phyloP scores from a whole-genome alignment of 1,139 yeast species.

The Kurtzmaniella natalensis region DNA sequence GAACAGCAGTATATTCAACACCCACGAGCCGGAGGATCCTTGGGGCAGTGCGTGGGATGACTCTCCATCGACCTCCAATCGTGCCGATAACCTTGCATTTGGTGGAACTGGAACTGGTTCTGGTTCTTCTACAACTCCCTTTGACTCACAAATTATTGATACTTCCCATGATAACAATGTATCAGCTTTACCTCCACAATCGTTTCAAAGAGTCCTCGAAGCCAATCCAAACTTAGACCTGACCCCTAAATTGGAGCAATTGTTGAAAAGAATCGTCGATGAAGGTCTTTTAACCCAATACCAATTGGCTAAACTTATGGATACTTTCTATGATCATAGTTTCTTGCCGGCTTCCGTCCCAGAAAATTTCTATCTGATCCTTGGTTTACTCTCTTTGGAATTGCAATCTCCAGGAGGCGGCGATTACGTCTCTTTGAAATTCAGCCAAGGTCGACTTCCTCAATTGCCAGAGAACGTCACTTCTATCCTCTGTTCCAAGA shows the following conservation, averaged over 20 bases:
- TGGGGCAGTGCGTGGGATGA: constrained; percentile 44
- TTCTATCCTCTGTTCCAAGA: constrained; percentile 12
- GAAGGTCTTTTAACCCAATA: constrained; percentile 24
- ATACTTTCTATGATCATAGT: constrained; percentile 34
- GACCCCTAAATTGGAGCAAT: constrained; percentile 6
- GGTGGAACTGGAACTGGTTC: too few relatives aligned
- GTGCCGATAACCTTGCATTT: too few relatives aligned
- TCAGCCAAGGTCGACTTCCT: constrained; percentile 32
- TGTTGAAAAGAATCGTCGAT: constrained; percentile 26
- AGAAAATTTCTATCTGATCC: constrained; percentile 28
- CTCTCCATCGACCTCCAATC: too few relatives aligned
- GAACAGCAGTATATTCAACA: constrained; percentile 20
- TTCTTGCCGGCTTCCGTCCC: constrained; percentile 28
- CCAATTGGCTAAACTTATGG: constrained; percentile 33
- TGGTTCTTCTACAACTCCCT: too few relatives aligned
- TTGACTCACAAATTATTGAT: not conserved
- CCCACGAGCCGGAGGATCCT: constrained; percentile 28
- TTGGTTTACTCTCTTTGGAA: constrained; percentile 41
- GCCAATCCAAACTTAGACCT: constrained; percentile 10
- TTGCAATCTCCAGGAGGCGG: constrained; percentile 38
- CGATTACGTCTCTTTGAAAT: constrained; percentile 41
- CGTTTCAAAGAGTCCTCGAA: constrained; percentile 5
- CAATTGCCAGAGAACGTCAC: constrained; percentile 25
- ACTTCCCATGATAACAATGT: constrained; percentile 12
- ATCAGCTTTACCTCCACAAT: too few relatives aligned